phyloP scores from a whole-genome alignment of 768 basidiomycete genomes.

The Cubamyces lactineus region DNA sequence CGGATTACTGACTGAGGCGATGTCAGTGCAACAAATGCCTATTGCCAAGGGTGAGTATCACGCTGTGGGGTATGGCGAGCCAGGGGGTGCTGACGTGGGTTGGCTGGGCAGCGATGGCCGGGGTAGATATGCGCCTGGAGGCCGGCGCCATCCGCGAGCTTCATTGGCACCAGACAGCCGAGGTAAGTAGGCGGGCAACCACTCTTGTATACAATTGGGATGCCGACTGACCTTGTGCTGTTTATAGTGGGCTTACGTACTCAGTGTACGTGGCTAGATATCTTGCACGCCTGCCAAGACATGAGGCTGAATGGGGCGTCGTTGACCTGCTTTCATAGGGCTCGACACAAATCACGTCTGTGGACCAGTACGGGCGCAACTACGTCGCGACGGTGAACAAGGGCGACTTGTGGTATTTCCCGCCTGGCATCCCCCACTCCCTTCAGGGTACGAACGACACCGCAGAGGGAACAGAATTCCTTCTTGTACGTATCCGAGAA shows the following conservation, averaged over 20 bases:
- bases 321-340: slow-evolving; percentile 37
- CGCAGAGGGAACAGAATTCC: slow-evolving; percentile 53
- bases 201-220: neutral
- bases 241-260: slow-evolving; percentile 38
- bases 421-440: slow-evolving; percentile 57
- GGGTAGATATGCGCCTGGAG: slow-evolving; percentile 40
- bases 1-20: neutral
- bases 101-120: slow-evolving; percentile 33
- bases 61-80: neutral
- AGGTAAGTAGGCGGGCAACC: slow-evolving; percentile 17
- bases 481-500: slow-evolving; percentile 41
- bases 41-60: slow-evolving; percentile 28
- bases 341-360: slow-evolving; percentile 49
- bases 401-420: slow-evolving; percentile 62
- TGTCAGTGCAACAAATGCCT: slow-evolving; percentile 35
- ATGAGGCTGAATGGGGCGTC: too few relatives aligned
- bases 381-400: slow-evolving; percentile 51
- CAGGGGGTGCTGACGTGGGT: neutral
- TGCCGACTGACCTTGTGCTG: neutral
- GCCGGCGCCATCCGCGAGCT: slow-evolving; percentile 42
- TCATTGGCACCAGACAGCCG: slow-evolving; percentile 41
- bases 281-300: too few relatives aligned
- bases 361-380: slow-evolving; percentile 53
- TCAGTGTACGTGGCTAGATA: slow-evolving; percentile 30
- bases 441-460: slow-evolving; percentile 53